phyloP scores from a whole-genome alignment of 805 yeast species.

The Barnettozyma wickerhamii region DNA sequence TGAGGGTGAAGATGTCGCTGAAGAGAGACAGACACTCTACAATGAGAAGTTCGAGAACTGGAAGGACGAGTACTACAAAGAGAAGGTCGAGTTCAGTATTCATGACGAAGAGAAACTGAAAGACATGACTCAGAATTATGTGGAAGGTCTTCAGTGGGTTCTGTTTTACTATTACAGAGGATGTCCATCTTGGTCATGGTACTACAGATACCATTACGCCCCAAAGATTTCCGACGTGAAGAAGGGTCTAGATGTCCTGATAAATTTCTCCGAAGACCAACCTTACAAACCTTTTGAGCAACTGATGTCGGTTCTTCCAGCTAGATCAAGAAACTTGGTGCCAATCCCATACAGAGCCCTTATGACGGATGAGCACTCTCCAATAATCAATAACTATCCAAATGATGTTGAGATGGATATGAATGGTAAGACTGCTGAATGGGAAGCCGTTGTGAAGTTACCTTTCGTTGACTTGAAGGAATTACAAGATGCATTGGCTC shows the following conservation, averaged over 20 bases:
- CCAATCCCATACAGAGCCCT: slow-evolving; percentile 74
- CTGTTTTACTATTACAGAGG: slow-evolving; percentile 86
- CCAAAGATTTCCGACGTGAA: slow-evolving; percentile 89
- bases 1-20: slow-evolving; percentile 50
- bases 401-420: slow-evolving; percentile 79
- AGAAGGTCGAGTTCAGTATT: slow-evolving; percentile 66
- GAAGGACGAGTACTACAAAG: slow-evolving; percentile 82
- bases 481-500: slow-evolving; percentile 66
- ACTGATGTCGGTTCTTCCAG: slow-evolving; percentile 95
- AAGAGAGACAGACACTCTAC: slow-evolving; percentile 56
- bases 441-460: slow-evolving; percentile 96
- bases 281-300: slow-evolving; percentile 95
- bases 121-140: slow-evolving; percentile 72
- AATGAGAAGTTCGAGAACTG: slow-evolving; percentile 70
- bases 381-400: slow-evolving; percentile 92
- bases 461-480: slow-evolving; percentile 86
- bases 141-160: slow-evolving; percentile 98
- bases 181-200: slow-evolving; percentile 96
- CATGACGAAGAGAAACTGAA: slow-evolving; percentile 53
- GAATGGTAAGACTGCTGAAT: slow-evolving; percentile 92
- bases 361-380: slow-evolving; percentile 83
- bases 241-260: slow-evolving; percentile 61
- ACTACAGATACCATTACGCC: slow-evolving; percentile 81
- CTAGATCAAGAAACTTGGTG: slow-evolving; percentile 75
- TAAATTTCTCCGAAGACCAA: slow-evolving; percentile 59